phyloP scores from a whole-genome alignment of 805 yeast species.

The Metahyphopichia silvanorum region DNA sequence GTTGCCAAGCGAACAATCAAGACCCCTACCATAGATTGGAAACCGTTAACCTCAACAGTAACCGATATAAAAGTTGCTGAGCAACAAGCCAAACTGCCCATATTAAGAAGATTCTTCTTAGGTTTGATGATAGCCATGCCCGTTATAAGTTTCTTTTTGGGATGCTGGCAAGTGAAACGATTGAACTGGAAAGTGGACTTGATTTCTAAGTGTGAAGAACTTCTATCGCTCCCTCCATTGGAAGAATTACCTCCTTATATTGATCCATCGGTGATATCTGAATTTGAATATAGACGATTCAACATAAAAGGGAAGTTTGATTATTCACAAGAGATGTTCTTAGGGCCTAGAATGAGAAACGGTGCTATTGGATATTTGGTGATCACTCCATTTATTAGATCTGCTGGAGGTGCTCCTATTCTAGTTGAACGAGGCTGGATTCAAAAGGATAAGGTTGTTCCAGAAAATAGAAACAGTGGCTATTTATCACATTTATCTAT shows the following conservation, averaged over 20 bases:
- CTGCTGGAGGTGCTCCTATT: slow-evolving; percentile 72
- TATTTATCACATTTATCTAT: slow-evolving; percentile 65
- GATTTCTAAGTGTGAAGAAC: slow-evolving; percentile 78
- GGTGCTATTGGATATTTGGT: slow-evolving; percentile 70
- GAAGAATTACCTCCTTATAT: slow-evolving; percentile 62
- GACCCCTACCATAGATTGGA: slow-evolving; percentile 81
- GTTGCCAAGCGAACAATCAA: slow-evolving; percentile 30
- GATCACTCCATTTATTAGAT: slow-evolving; percentile 76
- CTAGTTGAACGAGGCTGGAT: slow-evolving; percentile 94
- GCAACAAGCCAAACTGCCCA: slow-evolving; percentile 33
- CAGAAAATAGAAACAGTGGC: slow-evolving; percentile 42
- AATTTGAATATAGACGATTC: slow-evolving; percentile 81
- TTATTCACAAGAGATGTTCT: slow-evolving; percentile 82
- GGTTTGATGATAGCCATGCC: slow-evolving; percentile 74
- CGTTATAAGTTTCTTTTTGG: slow-evolving; percentile 75
- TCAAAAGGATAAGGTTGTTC: slow-evolving; percentile 61
- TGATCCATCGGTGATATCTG: slow-evolving; percentile 61
- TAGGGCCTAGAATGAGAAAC: slow-evolving; percentile 82
- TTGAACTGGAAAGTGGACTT: slow-evolving; percentile 84
- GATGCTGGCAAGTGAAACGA: slow-evolving; percentile 90
- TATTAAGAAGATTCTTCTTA: slow-evolving; percentile 36
- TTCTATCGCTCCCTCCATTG: slow-evolving; percentile 68
- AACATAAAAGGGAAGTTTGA: slow-evolving; percentile 74
- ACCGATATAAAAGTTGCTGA: slow-evolving; percentile 37
- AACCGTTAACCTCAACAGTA: slow-evolving; percentile 57